Evolutionary conservation across 805 yeast species (phyloP).

Genomic region (Ogataea zsoltii): DNA sequence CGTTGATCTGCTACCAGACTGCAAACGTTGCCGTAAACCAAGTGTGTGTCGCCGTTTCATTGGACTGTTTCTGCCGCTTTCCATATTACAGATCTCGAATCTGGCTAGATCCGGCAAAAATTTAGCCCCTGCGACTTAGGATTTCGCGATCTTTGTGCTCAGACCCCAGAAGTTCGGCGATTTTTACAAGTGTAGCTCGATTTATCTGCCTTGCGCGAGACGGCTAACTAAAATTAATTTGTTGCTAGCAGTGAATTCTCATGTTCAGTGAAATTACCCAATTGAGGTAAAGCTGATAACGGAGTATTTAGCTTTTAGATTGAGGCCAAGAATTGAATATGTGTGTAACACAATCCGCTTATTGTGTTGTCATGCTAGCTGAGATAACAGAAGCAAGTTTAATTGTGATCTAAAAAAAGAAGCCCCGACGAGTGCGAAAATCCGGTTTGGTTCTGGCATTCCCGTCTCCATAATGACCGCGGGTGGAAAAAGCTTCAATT

Average conservation of each 20-base stretch:
- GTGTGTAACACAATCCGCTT: background rate
- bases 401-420: background rate
- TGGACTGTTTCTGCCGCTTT: too few relatives aligned
- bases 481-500: too few relatives aligned
- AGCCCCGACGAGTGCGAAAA: background rate
- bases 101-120: background rate
- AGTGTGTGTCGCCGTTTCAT: too few relatives aligned
- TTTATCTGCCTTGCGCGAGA: background rate
- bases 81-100: background rate
- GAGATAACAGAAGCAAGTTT: background rate
- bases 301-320: background rate
- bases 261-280: constrained; percentile 1
- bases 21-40: too few relatives aligned
- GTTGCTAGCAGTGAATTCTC: too few relatives aligned
- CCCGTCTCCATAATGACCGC: too few relatives aligned
- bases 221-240: too few relatives aligned
- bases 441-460: background rate
- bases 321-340: background rate
- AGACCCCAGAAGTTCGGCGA: too few relatives aligned
- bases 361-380: background rate
- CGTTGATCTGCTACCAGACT: too few relatives aligned
- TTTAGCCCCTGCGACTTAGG: too few relatives aligned
- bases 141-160: too few relatives aligned
- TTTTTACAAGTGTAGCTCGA: too few relatives aligned
- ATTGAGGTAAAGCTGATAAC: constrained; percentile 4